phyloP scores from a whole-genome alignment of 2,329 filamentous ascomycete genomes.

The Apiospora arundinis region DNA sequence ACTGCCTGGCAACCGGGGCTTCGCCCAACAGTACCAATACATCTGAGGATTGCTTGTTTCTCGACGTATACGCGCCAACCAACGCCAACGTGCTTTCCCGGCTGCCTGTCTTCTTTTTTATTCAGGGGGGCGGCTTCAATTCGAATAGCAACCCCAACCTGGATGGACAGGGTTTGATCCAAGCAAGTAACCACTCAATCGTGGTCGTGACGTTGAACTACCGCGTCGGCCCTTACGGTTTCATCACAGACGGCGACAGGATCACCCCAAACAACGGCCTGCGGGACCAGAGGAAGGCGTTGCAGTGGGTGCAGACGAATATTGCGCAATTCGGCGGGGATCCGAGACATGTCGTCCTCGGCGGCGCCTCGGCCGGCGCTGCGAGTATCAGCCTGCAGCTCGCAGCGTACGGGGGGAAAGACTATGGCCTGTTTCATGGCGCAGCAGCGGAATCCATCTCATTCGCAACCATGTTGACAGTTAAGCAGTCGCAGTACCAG shows the following conservation, averaged over 20 bases:
- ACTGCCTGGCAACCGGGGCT: conserved; percentile 34
- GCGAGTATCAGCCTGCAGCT: conserved; percentile 70
- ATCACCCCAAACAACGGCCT: conserved; percentile 72
- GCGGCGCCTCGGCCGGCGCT: conserved; percentile 72
- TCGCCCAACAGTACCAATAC: conserved; percentile 27
- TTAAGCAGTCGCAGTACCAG: conserved; percentile 56
- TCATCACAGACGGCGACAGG: conserved; percentile 65
- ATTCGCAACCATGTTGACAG: conserved; percentile 54
- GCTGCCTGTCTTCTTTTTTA: conserved; percentile 67
- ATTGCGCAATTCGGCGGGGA: conserved; percentile 74
- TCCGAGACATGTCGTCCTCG: conserved; percentile 70
- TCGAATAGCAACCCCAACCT: conserved; percentile 54
- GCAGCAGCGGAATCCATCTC: conserved; percentile 59
- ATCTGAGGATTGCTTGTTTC: conserved; percentile 72
- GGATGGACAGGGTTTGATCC: conserved; percentile 66
- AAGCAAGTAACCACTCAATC: conserved; percentile 64
- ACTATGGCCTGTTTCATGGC: conserved; percentile 57
- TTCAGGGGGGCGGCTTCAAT: conserved; percentile 69
- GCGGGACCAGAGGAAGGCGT: conserved; percentile 70
- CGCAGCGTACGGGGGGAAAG: conserved; percentile 57
- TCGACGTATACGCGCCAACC: conserved; percentile 68
- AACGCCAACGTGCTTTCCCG: conserved; percentile 53
- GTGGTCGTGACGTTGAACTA: conserved; percentile 79
- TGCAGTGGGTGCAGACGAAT: conserved; percentile 73
- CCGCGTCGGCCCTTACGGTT: conserved; percentile 76